Percentiles rank a stretch among this genome's conserved stretches.
Evolutionary conservation across 2,329 filamentous ascomycete genomes (phyloP).

Genomic region (Pseudogymnoascus sp.): DNA sequence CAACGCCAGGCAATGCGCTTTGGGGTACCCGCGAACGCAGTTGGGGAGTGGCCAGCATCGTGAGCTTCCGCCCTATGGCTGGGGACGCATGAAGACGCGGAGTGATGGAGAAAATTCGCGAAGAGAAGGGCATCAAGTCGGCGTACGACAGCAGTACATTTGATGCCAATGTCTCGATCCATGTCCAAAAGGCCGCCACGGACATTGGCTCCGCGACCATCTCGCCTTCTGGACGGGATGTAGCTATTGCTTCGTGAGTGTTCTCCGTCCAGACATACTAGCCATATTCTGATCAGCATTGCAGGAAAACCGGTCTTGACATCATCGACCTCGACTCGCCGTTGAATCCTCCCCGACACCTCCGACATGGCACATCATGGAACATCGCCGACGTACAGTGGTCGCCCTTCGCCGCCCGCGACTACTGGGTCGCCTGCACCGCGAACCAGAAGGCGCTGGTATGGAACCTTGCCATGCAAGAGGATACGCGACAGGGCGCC

Average conservation of each 20-base stretch:
- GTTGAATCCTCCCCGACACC: constrained; percentile 75
- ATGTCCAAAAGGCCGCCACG: constrained; percentile 50
- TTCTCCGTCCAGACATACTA: neutral
- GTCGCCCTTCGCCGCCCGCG: constrained; percentile 83
- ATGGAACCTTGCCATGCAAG: constrained; percentile 75
- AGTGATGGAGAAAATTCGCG: constrained; percentile 37
- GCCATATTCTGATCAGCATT: neutral
- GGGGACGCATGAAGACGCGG: constrained; percentile 1
- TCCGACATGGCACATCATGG: constrained; percentile 86
- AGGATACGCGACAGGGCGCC: constrained; percentile 58
- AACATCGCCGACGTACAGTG: constrained; percentile 93
- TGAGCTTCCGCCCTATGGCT: constrained; percentile 3
- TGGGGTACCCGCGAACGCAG: neutral
- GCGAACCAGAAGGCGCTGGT: constrained; percentile 91
- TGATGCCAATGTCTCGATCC: constrained; percentile 74
- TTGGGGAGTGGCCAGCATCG: neutral
- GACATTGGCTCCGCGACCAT: constrained; percentile 82
- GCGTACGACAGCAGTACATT: constrained; percentile 84
- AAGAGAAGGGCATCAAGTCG: constrained; percentile 54
- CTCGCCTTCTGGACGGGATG: constrained; percentile 81
- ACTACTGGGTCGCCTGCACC: constrained; percentile 91
- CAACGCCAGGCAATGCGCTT: constrained; percentile 3
- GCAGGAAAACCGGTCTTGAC: constrained; percentile 67
- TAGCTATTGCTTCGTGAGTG: constrained; percentile 71
- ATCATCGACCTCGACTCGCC: constrained; percentile 89